phyloP scores from a whole-genome alignment of 176 grass and related monocot species.

The Musa acuminata region DNA sequence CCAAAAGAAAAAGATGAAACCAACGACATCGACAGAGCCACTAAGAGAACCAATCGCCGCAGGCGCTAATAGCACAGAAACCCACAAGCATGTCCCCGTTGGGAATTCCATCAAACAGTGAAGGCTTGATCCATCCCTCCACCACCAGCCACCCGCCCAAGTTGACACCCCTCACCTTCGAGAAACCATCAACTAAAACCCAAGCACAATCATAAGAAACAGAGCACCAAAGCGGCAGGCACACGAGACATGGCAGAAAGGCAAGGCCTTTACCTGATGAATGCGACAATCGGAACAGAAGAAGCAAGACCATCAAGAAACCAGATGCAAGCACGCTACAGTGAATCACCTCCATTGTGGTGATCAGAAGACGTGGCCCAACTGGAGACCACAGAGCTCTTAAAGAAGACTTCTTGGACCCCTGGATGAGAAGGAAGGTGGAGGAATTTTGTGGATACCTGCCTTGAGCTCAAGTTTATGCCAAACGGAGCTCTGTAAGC shows the following conservation, averaged over 20 bases:
- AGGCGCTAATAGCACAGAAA: neutral
- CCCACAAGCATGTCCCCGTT: constrained; percentile 79
- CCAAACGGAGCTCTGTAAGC: constrained; percentile 36
- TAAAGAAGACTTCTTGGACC: constrained; percentile 10
- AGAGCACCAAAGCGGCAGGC: neutral
- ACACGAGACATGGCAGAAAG: neutral
- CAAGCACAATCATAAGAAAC: neutral
- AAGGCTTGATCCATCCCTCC: constrained; percentile 84
- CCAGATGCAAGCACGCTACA: constrained; percentile 13
- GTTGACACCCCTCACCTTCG: constrained; percentile 66
- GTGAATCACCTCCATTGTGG: constrained; percentile 2
- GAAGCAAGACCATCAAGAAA: constrained; percentile 16
- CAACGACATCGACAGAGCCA: neutral
- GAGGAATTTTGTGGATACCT: constrained; percentile 26
- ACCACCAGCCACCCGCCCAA: constrained; percentile 86
- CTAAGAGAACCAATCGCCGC: neutral
- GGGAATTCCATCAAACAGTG: constrained; percentile 63
- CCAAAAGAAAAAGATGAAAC: constrained; percentile 5
- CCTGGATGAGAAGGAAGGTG: constrained; percentile 1
- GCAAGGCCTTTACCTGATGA: constrained; percentile 11
- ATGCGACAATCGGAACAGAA: constrained; percentile 15
- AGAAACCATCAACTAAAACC: constrained; percentile 35
- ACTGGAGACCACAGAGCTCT: neutral
- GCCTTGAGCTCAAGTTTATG: constrained; percentile 55
- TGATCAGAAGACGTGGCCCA: constrained; percentile 1